Percentiles rank a stretch among this genome's conserved stretches.
phyloP scores from a whole-genome alignment of 2,329 filamentous ascomycete genomes.

The Colletotrichum lentis region DNA sequence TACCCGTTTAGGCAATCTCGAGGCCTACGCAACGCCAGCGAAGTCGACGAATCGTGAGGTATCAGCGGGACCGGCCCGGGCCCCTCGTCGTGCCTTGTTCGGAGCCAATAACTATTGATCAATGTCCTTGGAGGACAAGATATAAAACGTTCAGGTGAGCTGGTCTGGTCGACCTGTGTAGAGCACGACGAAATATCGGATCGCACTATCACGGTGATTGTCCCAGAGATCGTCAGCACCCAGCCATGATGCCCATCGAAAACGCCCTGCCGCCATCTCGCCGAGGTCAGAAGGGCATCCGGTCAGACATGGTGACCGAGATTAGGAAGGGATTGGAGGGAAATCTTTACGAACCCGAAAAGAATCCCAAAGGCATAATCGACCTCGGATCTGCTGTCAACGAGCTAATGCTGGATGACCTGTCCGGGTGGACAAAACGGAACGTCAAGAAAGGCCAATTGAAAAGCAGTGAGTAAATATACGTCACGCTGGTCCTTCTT shows the following conservation, averaged over 20 bases:
- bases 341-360: background rate
- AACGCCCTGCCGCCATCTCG: slow-evolving; percentile 1
- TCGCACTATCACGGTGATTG: background rate
- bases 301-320: background rate
- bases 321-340: background rate
- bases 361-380: slow-evolving; percentile 22
- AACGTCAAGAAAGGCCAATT: slow-evolving; percentile 16
- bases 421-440: slow-evolving; percentile 14
- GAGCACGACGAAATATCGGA: background rate
- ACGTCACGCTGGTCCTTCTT: too few relatives aligned
- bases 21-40: background rate
- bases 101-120: background rate
- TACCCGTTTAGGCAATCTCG: slow-evolving; percentile 22
- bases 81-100: too few relatives aligned
- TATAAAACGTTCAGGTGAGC: background rate
- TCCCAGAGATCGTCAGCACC: background rate
- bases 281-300: background rate
- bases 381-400: slow-evolving; percentile 26
- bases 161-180: background rate
- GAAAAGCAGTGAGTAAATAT: slow-evolving; percentile 9
- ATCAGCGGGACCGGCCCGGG: too few relatives aligned
- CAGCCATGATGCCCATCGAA: background rate
- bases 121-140: background rate
- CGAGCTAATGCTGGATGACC: slow-evolving; percentile 26
- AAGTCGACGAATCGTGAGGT: background rate